Evolutionary conservation across 345 rosid genomes (phyloP).

Genomic region (Angophora floribunda): DNA sequence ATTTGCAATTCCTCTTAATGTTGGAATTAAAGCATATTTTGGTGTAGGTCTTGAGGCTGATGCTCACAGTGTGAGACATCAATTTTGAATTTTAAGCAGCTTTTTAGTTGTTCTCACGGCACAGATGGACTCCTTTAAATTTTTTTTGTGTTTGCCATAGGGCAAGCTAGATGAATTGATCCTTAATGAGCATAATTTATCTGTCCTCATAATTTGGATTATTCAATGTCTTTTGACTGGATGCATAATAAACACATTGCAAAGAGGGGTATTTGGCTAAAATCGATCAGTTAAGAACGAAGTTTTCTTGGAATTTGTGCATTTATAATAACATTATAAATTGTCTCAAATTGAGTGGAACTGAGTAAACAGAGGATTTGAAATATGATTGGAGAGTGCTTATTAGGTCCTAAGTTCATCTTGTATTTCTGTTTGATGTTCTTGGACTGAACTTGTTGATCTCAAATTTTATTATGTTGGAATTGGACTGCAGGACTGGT

Average conservation of each 20-base stretch:
- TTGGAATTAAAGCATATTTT: not conserved
- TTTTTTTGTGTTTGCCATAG: not conserved
- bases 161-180: not conserved
- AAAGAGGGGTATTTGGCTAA: not conserved
- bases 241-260: not conserved
- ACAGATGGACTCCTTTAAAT: not conserved
- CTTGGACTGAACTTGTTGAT: not conserved
- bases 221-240: not conserved
- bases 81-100: not conserved
- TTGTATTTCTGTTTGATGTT: not conserved
- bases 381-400: not conserved
- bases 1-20: not conserved
- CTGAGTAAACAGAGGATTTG: not conserved
- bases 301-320: not conserved
- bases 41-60: not conserved
- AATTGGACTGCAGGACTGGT: slow-evolving; percentile 34
- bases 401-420: not conserved
- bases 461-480: not conserved
- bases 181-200: not conserved
- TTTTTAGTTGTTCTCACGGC: not conserved
- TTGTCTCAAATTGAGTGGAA: not conserved
- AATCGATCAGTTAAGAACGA: not conserved
- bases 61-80: not conserved
- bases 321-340: not conserved
- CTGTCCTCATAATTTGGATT: not conserved